phyloP scores from a whole-genome alignment of 371 early-diverging fungal species.

The Mortierella sp. region DNA sequence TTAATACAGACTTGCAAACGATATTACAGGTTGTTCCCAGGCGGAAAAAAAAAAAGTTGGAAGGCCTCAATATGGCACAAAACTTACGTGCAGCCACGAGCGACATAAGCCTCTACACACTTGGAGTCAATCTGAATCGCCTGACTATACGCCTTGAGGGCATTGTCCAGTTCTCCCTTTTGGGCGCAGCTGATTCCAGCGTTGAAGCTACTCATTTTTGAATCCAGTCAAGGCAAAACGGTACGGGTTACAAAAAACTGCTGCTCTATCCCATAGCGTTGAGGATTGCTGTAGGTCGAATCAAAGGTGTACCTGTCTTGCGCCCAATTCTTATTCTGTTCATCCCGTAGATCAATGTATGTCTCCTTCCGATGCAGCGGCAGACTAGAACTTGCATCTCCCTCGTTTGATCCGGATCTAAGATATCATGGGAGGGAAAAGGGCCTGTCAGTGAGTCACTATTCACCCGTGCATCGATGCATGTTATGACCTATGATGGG shows the following conservation, averaged over 20 bases:
- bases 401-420: conserved; percentile 21
- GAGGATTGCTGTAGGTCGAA: too few relatives aligned
- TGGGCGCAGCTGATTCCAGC: conserved; percentile 39
- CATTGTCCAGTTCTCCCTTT: conserved; percentile 38
- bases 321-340: conserved; percentile 50
- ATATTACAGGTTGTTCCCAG: too few relatives aligned
- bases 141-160: conserved; percentile 46
- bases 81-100: conserved; percentile 55
- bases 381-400: conserved; percentile 21
- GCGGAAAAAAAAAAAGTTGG: too few relatives aligned
- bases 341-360: conserved; percentile 46
- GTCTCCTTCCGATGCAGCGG: conserved; percentile 49
- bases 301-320: conserved; percentile 43
- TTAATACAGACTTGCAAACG: too few relatives aligned
- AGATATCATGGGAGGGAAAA: conserved; percentile 1
- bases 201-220: conserved; percentile 15
- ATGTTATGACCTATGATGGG: neutral
- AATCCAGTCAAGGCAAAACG: too few relatives aligned
- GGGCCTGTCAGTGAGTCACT: too few relatives aligned
- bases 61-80: too few relatives aligned
- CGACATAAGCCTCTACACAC: conserved; percentile 39
- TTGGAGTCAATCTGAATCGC: conserved; percentile 47
- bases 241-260: neutral
- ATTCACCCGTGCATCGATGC: too few relatives aligned
- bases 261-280: neutral